These are phyloP conservation scores for Brettanomyces naardenensis DNA, from an alignment of 805 yeast genomes.

Conservation along the genomic window DNA sequence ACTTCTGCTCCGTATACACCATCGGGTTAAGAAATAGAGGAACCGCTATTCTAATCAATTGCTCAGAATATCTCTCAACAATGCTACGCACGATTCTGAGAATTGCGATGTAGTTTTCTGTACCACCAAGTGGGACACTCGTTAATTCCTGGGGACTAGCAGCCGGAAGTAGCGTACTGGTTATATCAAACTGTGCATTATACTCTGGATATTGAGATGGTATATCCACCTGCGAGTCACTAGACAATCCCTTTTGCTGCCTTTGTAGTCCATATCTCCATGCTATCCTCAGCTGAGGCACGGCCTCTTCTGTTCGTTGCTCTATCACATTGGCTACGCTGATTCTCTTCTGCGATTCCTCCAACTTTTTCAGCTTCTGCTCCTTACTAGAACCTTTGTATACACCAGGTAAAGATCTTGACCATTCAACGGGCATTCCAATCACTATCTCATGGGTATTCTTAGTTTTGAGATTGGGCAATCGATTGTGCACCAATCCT, in stretches of 20 bases:
- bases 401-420: constrained; percentile 66
- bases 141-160: constrained; percentile 57
- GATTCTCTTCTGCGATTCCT: constrained; percentile 50
- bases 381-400: constrained; percentile 64
- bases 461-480: constrained; percentile 14
- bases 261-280: constrained; percentile 77
- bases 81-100: constrained; percentile 34
- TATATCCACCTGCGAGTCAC: constrained; percentile 14
- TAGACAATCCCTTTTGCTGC: constrained; percentile 18
- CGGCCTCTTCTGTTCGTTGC: constrained; percentile 9
- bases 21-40: constrained; percentile 82
- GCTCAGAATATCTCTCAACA: constrained; percentile 34
- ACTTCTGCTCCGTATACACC: constrained; percentile 43
- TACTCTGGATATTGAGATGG: constrained; percentile 41
- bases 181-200: constrained; percentile 66
- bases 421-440: constrained; percentile 53
- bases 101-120: constrained; percentile 15
- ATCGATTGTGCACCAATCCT: constrained; percentile 60
- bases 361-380: constrained; percentile 50
- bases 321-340: constrained; percentile 61
- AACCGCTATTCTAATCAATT: constrained; percentile 55
- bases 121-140: constrained; percentile 34
- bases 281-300: constrained; percentile 69
- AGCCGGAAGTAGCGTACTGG: constrained; percentile 60
- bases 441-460: constrained; percentile 57